A percentile compares a stretch with the other conserved stretches of the same genome.
Conservation (phyloP, 768 basidiomycete genomes). For the Naganishia onofrii region DNA sequence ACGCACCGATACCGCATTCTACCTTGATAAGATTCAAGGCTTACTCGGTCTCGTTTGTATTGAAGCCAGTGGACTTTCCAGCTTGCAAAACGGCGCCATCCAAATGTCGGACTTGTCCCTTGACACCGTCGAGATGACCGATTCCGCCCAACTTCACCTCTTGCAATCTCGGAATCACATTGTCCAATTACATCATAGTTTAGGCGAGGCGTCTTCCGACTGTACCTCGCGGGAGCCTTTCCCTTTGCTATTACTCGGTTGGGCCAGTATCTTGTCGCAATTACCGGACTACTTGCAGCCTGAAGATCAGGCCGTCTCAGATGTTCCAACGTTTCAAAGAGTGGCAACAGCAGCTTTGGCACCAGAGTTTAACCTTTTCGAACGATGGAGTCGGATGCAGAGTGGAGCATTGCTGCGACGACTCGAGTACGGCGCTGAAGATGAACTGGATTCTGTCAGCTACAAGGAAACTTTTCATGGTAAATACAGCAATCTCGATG, state of each 20-base stretch:
- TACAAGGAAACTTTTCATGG: constrained; percentile 32
- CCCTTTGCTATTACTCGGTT: constrained; percentile 29
- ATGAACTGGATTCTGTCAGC: constrained; percentile 12
- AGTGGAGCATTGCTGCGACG: constrained; percentile 26
- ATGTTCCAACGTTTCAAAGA: constrained; percentile 22
- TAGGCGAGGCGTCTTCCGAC: constrained; percentile 18
- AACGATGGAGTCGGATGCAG: constrained; percentile 28
- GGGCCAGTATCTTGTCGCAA: constrained; percentile 28
- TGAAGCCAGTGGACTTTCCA: constrained; percentile 22
- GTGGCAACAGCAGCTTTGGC: constrained; percentile 27
- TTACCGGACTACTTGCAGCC: constrained; percentile 25
- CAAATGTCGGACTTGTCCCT: constrained; percentile 2
- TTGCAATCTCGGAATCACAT: constrained; percentile 26
- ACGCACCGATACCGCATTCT: neutral
- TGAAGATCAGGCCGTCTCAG: neutral
- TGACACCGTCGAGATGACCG: constrained; percentile 3
- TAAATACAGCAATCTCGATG: neutral
- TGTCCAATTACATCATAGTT: constrained; percentile 10
- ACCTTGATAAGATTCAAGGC: constrained; percentile 29
- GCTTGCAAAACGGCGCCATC: constrained; percentile 15
- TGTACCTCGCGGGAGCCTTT: constrained; percentile 23
- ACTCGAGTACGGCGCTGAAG: constrained; percentile 11
- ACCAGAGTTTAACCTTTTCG: constrained; percentile 25
- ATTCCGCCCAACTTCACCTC: constrained; percentile 10
- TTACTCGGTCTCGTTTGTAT: constrained; percentile 28